A percentile compares a stretch with the other conserved stretches of the same genome.
Conservation (phyloP, 345 rosid species). For the Eucalyptus shirleyi region DNA sequence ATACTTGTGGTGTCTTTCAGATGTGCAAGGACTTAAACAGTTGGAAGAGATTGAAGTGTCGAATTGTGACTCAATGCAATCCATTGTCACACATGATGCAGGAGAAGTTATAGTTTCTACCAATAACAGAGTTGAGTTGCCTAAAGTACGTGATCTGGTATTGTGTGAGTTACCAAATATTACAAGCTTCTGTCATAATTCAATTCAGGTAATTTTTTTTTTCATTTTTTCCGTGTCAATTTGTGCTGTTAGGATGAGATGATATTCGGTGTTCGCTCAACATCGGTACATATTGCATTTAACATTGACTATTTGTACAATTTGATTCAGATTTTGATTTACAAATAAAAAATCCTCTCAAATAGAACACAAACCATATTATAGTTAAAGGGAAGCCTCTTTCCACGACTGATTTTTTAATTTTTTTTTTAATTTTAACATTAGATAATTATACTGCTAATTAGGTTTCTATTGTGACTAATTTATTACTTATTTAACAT, state of each 20-base stretch:
- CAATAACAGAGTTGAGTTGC: neutral
- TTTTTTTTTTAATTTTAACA: too few relatives aligned
- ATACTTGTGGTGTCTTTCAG: neutral
- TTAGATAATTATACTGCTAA: neutral
- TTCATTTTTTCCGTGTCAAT: too few relatives aligned
- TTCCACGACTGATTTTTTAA: too few relatives aligned
- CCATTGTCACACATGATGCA: neutral
- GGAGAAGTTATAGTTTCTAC: neutral
- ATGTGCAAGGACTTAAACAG: rapidly evolving
- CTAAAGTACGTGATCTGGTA: rapidly evolving
- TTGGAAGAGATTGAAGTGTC: too few relatives aligned
- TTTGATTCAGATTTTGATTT: rapidly evolving
- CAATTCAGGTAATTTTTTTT: neutral
- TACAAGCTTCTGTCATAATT: rapidly evolving
- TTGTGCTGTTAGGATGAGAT: neutral
- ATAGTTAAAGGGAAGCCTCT: neutral
- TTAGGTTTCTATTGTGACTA: neutral
- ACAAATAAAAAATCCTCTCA: neutral
- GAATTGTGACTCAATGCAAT: neutral
- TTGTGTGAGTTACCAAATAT: rapidly evolving
- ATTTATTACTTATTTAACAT: neutral
- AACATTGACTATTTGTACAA: neutral
- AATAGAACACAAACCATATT: too few relatives aligned
- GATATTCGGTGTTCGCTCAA: neutral
- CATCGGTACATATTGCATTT: rapidly evolving